Evolutionary conservation across 345 rosid genomes (phyloP).

Genomic region (Syzygium aromaticum): DNA sequence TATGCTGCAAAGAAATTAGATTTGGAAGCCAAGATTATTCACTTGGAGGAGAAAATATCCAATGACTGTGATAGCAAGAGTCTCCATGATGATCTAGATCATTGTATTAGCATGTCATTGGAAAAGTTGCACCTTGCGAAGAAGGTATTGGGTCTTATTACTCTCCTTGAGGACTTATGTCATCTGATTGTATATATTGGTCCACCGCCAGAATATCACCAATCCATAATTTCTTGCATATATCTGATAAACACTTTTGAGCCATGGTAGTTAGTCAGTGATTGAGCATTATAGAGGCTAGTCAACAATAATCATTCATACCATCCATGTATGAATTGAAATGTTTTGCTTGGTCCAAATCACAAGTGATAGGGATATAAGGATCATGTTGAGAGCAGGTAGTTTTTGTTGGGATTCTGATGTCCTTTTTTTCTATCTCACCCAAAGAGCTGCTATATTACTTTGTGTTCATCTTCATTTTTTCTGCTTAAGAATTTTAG

Average conservation of each 20-base stretch:
- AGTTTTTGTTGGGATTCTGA: neutral
- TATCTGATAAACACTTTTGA: neutral
- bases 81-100: constrained; percentile 26
- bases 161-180: neutral
- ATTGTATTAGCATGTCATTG: constrained; percentile 22
- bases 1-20: constrained; percentile 26
- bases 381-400: neutral
- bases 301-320: neutral
- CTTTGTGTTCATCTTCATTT: neutral
- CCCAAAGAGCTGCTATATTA: neutral
- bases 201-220: neutral
- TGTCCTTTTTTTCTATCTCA: neutral
- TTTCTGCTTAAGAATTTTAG: neutral
- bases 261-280: neutral
- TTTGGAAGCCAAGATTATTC: constrained; percentile 30
- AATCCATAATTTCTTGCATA: neutral
- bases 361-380: neutral
- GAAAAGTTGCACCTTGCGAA: constrained; percentile 43
- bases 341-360: neutral
- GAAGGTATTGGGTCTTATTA: constrained; percentile 27
- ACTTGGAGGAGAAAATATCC: constrained; percentile 37
- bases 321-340: neutral
- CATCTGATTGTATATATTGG: neutral
- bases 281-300: neutral
- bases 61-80: constrained; percentile 20